Percentiles rank a stretch among this genome's conserved stretches.
Evolutionary conservation across 2,329 filamentous ascomycete species (phyloP).

Genomic region (Cryphonectria nitschkei): DNA sequence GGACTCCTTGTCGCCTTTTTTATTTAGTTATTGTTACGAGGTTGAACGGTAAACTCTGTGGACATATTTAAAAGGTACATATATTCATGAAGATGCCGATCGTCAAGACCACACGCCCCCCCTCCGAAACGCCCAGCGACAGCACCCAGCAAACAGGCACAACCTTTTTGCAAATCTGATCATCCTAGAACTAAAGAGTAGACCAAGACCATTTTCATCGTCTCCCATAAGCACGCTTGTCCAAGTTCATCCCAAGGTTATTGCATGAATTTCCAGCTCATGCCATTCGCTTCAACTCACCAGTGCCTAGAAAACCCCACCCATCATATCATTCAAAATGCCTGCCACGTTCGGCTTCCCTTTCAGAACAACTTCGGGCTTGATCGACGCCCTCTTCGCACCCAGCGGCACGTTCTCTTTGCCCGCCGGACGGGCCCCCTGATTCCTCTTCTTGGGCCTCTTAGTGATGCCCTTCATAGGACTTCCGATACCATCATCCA

Average conservation of each 20-base stretch:
- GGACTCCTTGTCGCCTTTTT: too few species aligned
- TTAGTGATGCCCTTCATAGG: conserved; percentile 28
- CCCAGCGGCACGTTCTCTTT: conserved; percentile 9
- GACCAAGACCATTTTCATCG: conserved; percentile 14
- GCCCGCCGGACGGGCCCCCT: conserved; percentile 10
- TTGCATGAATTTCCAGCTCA: not conserved
- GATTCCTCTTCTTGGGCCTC: conserved; percentile 30
- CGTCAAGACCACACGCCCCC: not conserved
- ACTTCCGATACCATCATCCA: conserved; percentile 14
- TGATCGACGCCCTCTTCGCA: conserved; percentile 61
- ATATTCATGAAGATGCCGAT: not conserved
- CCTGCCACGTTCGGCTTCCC: conserved; percentile 72
- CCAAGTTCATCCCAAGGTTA: conserved; percentile 1
- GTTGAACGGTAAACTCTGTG: too few species aligned
- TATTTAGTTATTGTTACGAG: too few species aligned
- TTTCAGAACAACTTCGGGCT: conserved; percentile 65
- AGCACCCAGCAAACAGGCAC: not conserved
- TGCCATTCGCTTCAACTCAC: not conserved
- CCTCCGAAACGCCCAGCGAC: not conserved
- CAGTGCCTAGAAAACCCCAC: conserved; percentile 33
- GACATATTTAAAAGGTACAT: not conserved
- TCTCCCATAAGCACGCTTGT: conserved; percentile 2
- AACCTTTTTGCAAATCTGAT: not conserved
- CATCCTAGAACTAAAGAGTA: conserved; percentile 19
- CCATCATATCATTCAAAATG: conserved; percentile 73